Evolutionary conservation across 2,329 filamentous ascomycete species (phyloP).

Genomic region (Ceratocystis ficicola): DNA sequence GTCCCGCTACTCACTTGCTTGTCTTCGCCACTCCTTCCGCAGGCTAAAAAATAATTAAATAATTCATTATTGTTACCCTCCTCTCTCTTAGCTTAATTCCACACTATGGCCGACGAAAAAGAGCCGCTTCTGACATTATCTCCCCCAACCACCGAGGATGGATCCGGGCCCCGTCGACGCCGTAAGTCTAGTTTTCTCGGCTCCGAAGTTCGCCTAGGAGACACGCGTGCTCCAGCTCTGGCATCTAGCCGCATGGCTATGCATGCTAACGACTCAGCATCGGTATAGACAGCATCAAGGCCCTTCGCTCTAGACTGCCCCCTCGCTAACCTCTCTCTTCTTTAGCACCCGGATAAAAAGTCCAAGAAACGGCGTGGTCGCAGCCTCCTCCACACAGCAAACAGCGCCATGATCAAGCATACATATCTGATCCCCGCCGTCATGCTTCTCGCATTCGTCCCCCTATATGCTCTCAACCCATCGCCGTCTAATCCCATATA

Average conservation of each 20-base stretch:
- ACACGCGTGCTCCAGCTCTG: conserved; percentile 44
- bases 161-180: conserved; percentile 35
- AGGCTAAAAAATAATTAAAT: not conserved
- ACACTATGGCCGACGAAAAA: not conserved
- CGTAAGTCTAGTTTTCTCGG: conserved; percentile 46
- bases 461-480: conserved; percentile 63
- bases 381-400: conserved; percentile 36
- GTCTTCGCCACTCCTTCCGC: not conserved
- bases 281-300: conserved; percentile 15
- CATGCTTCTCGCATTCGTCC: conserved; percentile 50
- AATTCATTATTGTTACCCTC: not conserved
- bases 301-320: not conserved
- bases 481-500: conserved; percentile 65
- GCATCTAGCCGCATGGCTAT: conserved; percentile 42
- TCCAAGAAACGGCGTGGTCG: conserved; percentile 46
- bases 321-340: not conserved
- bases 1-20: too few relatives aligned
- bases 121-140: not conserved
- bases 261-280: conserved; percentile 23
- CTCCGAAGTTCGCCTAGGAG: conserved; percentile 41
- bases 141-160: conserved; percentile 8
- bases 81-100: not conserved
- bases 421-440: conserved; percentile 56
- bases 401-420: conserved; percentile 47
- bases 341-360: conserved; percentile 24